Evolutionary conservation across 805 yeast species (phyloP).

Genomic region (Wickerhamiella musiphila): DNA sequence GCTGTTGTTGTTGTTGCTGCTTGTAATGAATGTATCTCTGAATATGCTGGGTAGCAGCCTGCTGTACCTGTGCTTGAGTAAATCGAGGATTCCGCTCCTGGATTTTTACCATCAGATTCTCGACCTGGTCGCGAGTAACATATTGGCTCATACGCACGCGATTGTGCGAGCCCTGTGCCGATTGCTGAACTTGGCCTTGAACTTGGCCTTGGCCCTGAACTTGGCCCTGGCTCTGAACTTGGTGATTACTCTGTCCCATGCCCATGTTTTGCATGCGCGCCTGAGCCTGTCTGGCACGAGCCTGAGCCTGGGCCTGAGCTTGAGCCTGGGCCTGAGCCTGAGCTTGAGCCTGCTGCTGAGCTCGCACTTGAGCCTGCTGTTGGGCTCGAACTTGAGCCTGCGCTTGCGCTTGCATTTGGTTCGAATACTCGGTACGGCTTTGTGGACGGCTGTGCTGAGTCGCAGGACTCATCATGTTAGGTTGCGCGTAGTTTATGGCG

Average conservation of each 20-base stretch:
- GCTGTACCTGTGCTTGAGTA: constrained; percentile 14
- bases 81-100: constrained; percentile 11
- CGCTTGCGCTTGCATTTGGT: constrained; percentile 2
- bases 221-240: too few relatives aligned
- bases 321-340: constrained; percentile 8
- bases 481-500: too few relatives aligned
- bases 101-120: constrained; percentile 12
- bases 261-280: too few relatives aligned
- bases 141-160: constrained; percentile 1
- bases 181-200: constrained; percentile 11
- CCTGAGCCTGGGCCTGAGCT: constrained; percentile 5
- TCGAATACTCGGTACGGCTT: too few relatives aligned
- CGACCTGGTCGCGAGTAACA: constrained; percentile 11
- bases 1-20: constrained; percentile 12
- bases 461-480: too few relatives aligned
- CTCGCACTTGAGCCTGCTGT: not conserved
- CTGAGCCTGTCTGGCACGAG: not conserved
- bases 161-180: not conserved
- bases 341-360: constrained; percentile 1
- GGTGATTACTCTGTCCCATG: too few relatives aligned
- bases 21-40: constrained; percentile 12
- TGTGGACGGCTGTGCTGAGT: too few relatives aligned
- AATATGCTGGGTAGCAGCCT: constrained; percentile 12
- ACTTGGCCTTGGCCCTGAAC: constrained; percentile 18
- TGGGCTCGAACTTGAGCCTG: not conserved